Evolutionary conservation across 225 moss, liverwort and hornwort species (phyloP), one percentile per base, ranked within the genome.

Genomic region (Physcomitrium patens): DNA sequence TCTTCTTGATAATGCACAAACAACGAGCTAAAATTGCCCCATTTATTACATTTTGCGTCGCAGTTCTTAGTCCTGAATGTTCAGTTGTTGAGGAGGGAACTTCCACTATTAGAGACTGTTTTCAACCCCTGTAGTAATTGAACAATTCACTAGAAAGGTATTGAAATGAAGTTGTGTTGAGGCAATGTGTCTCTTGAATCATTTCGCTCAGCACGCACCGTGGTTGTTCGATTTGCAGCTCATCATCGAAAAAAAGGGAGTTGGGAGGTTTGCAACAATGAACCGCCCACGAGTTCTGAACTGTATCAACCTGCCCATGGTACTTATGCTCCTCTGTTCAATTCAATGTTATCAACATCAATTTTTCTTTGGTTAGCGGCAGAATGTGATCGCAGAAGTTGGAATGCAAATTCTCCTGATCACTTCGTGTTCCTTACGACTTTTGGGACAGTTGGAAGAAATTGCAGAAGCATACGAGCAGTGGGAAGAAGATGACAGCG

Each of bases 211-310:
- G 54, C 18, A 53, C 41, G 53, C 14, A 54, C 53, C 37, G 70
- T 46, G 70, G 48, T 26, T 71, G 16, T 74, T 52, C 17, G 12
- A 17, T 63, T 27, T 44, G 75, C 78, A 89, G 88, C 57, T 96
- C 45, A 78, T 94, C 70, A 63, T 89, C 17, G 84, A 83, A 42
- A 87, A 90, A 77, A 89, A 82, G 61, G 86, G 87, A 43, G 78
- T 76, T 10, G 91, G 83, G 56, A 89, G 75, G 71, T 59, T 91
- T 31, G 77, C 79, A 15, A 99, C 93, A 0, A 69, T 99, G 69
- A 99, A 99, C 81, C 82, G 97, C 41, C 97, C 97, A 11, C 79
- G 77, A 49, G 89, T 91, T 41, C 84, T 99, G 19, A 99, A 99
- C 44, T 91, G 90, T 81, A 80, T 99, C 87, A 86, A 91, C 74